Evolutionary conservation across 2,329 filamentous ascomycete genomes (phyloP), one percentile per base, ranked within the genome.

Genomic region (Talaromyces verruculosus): DNA sequence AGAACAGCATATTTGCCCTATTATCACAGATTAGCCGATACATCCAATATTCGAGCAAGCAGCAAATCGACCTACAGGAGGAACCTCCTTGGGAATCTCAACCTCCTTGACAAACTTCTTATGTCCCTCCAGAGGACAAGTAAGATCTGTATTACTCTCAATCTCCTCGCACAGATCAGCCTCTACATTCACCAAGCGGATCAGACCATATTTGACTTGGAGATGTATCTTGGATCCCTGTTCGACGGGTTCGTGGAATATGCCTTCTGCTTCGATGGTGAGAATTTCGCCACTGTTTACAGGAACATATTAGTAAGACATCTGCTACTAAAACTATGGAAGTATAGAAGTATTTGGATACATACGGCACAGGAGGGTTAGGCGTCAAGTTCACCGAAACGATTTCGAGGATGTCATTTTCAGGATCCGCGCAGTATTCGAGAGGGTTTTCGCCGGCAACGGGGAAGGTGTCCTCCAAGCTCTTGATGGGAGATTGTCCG

Each of bases 161-260:
- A 96, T 87, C 77, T 96, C 90, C 67, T 97, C 91, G 83, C 95
- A 99, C 43, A 98, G 86, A 75, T 97, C 90, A 73, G 89, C 88
- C 71, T 85, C 86, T 70, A 91, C 91, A 78, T 87, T 91, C 79
- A 99, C 88, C 69, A 99, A 86, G 64, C 88, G 91, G 78, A 99
- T 97, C 70, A 97, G 84, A 67, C 94, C 94, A 79, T 96, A 97
- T 82, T 97, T 97, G 81, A 99, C 94, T 71, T 89, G 86, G 47
- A 99, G 78, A 58, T 89, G 84, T 68, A 97, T 90, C 72, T 91
- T 92, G 67, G 94, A 92, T 66, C 92, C 94, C 66, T 92, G 77
- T 64, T 88, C 85, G 69, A 99, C 88, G 61, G 84, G 80, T 74
- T 96, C 80, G 71, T 84, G 85, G 69, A 98, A 85, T n/a, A 82